Evolutionary conservation across 73 alveolate species (phyloP), one percentile per base, ranked within the genome.

Genomic region (Paramecium bursaria): DNA sequence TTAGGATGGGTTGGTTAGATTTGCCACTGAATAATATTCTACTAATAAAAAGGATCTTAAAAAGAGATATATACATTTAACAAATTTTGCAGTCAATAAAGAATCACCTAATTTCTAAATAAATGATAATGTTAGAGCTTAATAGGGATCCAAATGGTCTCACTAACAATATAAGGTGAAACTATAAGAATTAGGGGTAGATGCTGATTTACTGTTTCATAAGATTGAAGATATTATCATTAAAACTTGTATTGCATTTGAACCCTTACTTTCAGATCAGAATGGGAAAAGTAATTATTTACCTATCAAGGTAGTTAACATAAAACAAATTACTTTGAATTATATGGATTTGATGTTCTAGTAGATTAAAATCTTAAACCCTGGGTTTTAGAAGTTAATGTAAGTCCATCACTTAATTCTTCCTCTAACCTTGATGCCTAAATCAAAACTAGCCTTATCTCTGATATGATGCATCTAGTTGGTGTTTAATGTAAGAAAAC

Each of bases 291-390:
- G 77, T 57, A 57, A 26, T 14, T 57, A 11, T 23, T 11, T 25
- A 14, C 10, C 25, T 29, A 29, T 15, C 19, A 30, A 57, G 76
- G 48, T 17, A 2, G 53, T 1, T 39, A 79, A 31, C 89, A 79
- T 39, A 86, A 93, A 85, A 88, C 80, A 14, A 92, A 88, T 88
- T 94, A 97, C 87, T 98, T 94, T 74, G 99, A 98, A 89, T 85
- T 96, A 50, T 98, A 95, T 88, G 99, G 99, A 30, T 97, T 98
- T 74, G 99, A 98, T 85, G 90, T 98, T 17, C 67, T 98, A 42
- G 33, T 96, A 25, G 99, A 94, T 85, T 92, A 91, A 31, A 85
- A 86, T 19, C 90, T 96, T 10, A 92, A 92, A 51, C 99, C 99
- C 21, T 94, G 98, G 98, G 88, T 96, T 14, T 75, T 96, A 46